Percentiles rank a stretch among this genome's conserved stretches.
Evolutionary conservation across 139 green algal species (phyloP).

Genomic region (Pleodorina starrii): DNA sequence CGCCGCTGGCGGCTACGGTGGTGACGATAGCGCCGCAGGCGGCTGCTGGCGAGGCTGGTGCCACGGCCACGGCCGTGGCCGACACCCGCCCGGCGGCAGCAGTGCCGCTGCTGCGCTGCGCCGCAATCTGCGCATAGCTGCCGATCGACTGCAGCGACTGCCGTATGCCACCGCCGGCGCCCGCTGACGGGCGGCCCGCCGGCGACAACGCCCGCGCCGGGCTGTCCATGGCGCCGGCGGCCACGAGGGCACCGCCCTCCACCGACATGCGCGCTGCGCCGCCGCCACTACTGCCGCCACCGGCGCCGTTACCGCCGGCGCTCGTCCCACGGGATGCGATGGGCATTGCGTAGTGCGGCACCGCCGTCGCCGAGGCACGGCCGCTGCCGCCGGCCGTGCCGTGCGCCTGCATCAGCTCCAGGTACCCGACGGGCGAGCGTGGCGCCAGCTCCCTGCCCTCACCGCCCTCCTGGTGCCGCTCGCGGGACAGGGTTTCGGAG

Average conservation of each 20-base stretch:
- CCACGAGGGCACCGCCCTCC: too few relatives aligned
- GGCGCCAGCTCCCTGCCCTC: too few relatives aligned
- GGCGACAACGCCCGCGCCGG: not conserved
- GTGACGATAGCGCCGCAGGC: too few relatives aligned
- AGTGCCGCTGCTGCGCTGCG: not conserved
- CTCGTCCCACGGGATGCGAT: not conserved
- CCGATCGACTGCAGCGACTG: not conserved
- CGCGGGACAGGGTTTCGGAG: too few relatives aligned
- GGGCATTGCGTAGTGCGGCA: constrained; percentile 15
- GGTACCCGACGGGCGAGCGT: not conserved
- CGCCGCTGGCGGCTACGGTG: too few relatives aligned
- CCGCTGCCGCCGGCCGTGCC: not conserved
- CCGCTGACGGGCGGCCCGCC: not conserved
- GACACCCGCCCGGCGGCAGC: not conserved
- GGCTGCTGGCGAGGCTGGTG: too few relatives aligned
- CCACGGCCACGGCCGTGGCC: too few relatives aligned
- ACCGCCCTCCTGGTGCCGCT: too few relatives aligned
- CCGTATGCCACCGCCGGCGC: not conserved
- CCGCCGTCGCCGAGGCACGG: not conserved
- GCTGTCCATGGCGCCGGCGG: not conserved
- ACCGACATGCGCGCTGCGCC: not conserved
- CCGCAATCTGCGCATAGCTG: not conserved
- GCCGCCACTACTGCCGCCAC: not conserved
- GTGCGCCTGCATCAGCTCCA: constrained; percentile 11
- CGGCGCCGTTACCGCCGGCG: not conserved